Percentiles rank a stretch among this genome's conserved stretches.
These are phyloP conservation scores for Litchi chinensis DNA, from an alignment of 345 rosid species.

Conservation along the genomic window DNA sequence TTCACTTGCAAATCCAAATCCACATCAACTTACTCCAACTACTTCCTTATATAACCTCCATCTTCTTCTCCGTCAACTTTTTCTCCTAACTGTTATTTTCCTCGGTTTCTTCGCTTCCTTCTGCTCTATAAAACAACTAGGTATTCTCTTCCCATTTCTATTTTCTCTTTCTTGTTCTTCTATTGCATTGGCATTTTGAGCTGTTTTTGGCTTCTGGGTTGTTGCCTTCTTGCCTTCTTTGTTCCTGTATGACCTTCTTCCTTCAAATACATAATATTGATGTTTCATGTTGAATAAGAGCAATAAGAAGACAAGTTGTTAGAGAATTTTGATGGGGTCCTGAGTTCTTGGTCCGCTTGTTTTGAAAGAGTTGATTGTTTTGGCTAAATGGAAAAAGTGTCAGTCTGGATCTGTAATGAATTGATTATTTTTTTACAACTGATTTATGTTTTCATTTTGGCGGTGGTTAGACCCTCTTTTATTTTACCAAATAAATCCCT, in stretches of 20 bases:
- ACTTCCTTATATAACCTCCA: conserved; percentile 4
- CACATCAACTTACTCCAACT: neutral
- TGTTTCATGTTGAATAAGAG: neutral
- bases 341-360: neutral
- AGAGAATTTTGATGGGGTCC: neutral
- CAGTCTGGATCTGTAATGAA: neutral
- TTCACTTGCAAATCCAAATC: neutral
- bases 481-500: neutral
- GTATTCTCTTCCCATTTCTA: neutral
- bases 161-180: neutral
- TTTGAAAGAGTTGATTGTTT: neutral
- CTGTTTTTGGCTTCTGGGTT: conserved; percentile 32
- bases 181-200: conserved; percentile 5
- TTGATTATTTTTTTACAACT: neutral
- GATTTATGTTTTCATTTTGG: neutral
- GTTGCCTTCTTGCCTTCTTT: conserved; percentile 17
- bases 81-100: conserved; percentile 15
- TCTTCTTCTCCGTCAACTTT: conserved; percentile 48
- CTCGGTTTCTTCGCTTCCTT: conserved; percentile 38
- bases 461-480: neutral
- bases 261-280: neutral
- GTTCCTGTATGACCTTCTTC: conserved; percentile 5
- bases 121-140: conserved; percentile 25
- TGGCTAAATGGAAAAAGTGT: neutral
- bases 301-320: no score